Evolutionary conservation across 192 early-diverging fungal species (phyloP).

Genomic region (Backusella tuberculispora): DNA sequence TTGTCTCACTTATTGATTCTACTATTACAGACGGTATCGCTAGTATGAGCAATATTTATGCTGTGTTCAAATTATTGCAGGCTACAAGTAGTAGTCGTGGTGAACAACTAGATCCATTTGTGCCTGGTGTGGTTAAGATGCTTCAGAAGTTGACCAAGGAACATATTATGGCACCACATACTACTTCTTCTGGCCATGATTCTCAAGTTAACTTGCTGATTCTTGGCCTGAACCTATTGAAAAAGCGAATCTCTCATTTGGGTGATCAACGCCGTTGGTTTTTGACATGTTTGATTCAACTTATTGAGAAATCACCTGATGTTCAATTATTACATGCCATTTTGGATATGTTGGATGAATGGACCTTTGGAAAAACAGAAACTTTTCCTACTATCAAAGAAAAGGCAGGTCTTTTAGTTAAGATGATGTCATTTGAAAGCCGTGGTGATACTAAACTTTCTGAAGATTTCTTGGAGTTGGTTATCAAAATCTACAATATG

Average conservation of each 20-base stretch:
- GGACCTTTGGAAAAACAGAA: slow-evolving; percentile 82
- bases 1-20: slow-evolving; percentile 64
- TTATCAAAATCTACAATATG: slow-evolving; percentile 88
- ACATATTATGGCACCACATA: slow-evolving; percentile 57
- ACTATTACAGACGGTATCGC: slow-evolving; percentile 71
- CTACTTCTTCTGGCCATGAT: slow-evolving; percentile 45
- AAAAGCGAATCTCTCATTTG: slow-evolving; percentile 66
- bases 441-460: slow-evolving; percentile 69
- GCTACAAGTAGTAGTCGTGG: slow-evolving; percentile 64
- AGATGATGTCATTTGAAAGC: slow-evolving; percentile 87
- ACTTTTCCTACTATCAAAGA: slow-evolving; percentile 97
- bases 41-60: slow-evolving; percentile 65
- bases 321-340: slow-evolving; percentile 72
- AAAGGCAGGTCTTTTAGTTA: slow-evolving; percentile 90
- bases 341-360: slow-evolving; percentile 82
- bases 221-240: slow-evolving; percentile 55
- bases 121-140: slow-evolving; percentile 80
- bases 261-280: slow-evolving; percentile 90
- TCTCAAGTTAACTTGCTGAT: slow-evolving; percentile 57
- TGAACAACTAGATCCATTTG: slow-evolving; percentile 71
- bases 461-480: slow-evolving; percentile 88
- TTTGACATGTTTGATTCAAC: slow-evolving; percentile 75
- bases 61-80: slow-evolving; percentile 69
- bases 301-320: slow-evolving; percentile 87
- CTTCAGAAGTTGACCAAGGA: slow-evolving; percentile 88